A percentile compares a stretch with the other conserved stretches of the same genome.
These are phyloP conservation scores for Castanea mollissima DNA, from an alignment of 306 rosid genomes.

Conservation along the genomic window DNA sequence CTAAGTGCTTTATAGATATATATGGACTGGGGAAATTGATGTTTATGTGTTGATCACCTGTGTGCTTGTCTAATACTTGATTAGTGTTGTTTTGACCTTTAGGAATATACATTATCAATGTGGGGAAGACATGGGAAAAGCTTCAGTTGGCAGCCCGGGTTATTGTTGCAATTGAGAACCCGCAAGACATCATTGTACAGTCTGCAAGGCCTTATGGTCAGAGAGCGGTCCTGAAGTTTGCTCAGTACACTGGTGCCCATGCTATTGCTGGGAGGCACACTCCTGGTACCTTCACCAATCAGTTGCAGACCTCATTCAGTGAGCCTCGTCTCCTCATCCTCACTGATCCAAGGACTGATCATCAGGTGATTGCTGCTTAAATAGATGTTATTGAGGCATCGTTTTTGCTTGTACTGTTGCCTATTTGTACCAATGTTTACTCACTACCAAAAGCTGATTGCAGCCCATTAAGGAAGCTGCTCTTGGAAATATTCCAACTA, in stretches of 20 bases:
- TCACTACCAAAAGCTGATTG: slow-evolving; percentile 8
- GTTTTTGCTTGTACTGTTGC: not conserved
- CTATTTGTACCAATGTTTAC: not conserved
- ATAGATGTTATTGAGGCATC: not conserved
- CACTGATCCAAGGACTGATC: slow-evolving; percentile 93
- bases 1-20: not conserved
- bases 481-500: slow-evolving; percentile 88
- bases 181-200: slow-evolving; percentile 75
- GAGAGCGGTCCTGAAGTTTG: slow-evolving; percentile 79
- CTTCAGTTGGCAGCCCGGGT: slow-evolving; percentile 84
- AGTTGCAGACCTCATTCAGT: slow-evolving; percentile 76
- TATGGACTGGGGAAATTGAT: not conserved
- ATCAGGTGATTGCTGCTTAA: slow-evolving; percentile 51
- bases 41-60: not conserved
- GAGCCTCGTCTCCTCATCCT: slow-evolving; percentile 92
- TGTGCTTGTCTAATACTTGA: not conserved
- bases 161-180: slow-evolving; percentile 78
- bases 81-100: not conserved
- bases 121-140: slow-evolving; percentile 83
- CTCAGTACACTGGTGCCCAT: slow-evolving; percentile 76
- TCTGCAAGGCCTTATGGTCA: slow-evolving; percentile 87
- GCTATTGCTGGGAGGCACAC: slow-evolving; percentile 90
- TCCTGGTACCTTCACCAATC: slow-evolving; percentile 90
- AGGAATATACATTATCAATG: slow-evolving; percentile 82
- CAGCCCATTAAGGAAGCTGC: slow-evolving; percentile 96